A percentile compares a stretch with the other conserved stretches of the same genome.
These are phyloP conservation scores for Globisporangium mamillatum DNA, from an alignment of 352 stramenopile genomes.

Conservation along the genomic window DNA sequence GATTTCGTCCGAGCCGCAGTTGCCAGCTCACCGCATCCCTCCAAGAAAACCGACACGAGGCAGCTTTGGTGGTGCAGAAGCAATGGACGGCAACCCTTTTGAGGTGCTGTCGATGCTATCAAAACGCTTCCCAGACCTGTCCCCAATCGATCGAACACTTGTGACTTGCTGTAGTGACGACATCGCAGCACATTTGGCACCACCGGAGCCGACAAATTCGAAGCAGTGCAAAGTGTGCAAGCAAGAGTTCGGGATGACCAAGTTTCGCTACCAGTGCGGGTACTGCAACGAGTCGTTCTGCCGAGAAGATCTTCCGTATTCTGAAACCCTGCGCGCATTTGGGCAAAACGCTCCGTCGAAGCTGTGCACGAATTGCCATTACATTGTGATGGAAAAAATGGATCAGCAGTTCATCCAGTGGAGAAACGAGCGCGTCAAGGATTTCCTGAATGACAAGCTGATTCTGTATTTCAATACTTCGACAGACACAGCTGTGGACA, in stretches of 20 bases:
- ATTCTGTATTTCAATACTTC: conserved; percentile 75
- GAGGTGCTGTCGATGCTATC: conserved; percentile 68
- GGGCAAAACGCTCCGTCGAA: conserved; percentile 56
- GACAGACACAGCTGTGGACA: conserved; percentile 81
- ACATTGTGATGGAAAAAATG: conserved; percentile 70
- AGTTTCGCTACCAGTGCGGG: conserved; percentile 82
- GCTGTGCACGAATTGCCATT: conserved; percentile 69
- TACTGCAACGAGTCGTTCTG: conserved; percentile 83
- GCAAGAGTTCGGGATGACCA: conserved; percentile 75
- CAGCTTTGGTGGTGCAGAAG: not conserved
- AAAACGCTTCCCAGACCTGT: conserved; percentile 74
- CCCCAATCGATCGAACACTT: conserved; percentile 63
- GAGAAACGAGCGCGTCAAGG: conserved; percentile 74
- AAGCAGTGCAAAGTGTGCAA: conserved; percentile 72
- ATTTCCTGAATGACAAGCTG: conserved; percentile 66
- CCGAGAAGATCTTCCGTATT: conserved; percentile 60
- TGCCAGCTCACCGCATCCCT: conserved; percentile 23
- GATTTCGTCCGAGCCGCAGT: conserved; percentile 47
- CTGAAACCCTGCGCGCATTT: conserved; percentile 62
- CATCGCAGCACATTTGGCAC: conserved; percentile 41
- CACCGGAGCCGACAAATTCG: conserved; percentile 56
- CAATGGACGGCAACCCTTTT: conserved; percentile 23
- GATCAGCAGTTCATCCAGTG: conserved; percentile 78
- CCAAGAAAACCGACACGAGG: not conserved
- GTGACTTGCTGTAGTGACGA: conserved; percentile 67